Base-by-base conservation (phyloP, 2,329 filamentous ascomycete species). In the Trichoderma sp. region DNA sequence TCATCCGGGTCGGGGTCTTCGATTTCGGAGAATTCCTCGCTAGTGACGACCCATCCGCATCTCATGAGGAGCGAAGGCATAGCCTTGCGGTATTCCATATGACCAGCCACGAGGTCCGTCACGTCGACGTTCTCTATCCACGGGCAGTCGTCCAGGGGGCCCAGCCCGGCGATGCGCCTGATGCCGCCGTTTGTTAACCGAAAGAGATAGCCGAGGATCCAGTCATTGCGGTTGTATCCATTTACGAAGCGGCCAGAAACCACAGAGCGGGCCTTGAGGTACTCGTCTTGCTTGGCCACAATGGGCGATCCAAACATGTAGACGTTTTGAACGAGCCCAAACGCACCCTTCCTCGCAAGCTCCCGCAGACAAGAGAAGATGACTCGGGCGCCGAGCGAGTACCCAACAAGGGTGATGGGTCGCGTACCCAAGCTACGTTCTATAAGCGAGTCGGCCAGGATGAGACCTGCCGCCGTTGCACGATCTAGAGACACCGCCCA, bases 1-100 rank as follows among this genome's bases (percentile, higher is more conserved):
- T 96, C 94, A 0, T 98, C 95, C 0, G 95, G 95, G 72, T 99
- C 95, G 0, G 95, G 93, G 70, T 99, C 95, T 75, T 98, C 95
- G 67, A 99, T 98, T 77, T 99, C 95, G 1, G 86, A 89, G 74
- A 98, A 99, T 74, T 98, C 94, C 71, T 97, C 93, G 69, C 90
- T 93, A 72, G 97, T 89, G 3, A 98, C 91, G 61, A 89, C 80
- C 93, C 93, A 99, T 17, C 93, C 95, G 43, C 93, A 92, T 74
- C 94, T 90, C 68, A 92, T 88, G 59, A 99, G 82, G 19, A 99
- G 82, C 65, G 87, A 87, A 17, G 95, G 95, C 90, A 99, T 98
- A 44, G 93, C 91, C 28, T 87, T 86, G 76, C 95, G 91, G 78
- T 99, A 99, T 60, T 95, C 91, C 94, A 98, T 98, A 75, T 99